Evolutionary conservation across 305 asterid genomes (phyloP).

Genomic region (Rubia tinctorum): DNA sequence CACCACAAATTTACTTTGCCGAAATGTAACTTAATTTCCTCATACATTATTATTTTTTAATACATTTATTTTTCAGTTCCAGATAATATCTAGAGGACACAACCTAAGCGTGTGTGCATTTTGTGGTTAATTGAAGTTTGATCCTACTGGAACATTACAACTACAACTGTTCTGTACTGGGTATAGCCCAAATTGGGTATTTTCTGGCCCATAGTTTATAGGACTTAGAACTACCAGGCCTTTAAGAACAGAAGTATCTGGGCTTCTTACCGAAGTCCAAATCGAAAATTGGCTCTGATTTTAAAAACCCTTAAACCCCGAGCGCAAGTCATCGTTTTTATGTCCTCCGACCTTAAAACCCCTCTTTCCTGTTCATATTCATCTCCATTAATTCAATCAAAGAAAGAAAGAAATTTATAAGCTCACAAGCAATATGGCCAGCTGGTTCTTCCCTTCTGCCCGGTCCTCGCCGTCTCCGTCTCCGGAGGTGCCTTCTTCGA

Average conservation of each 20-base stretch:
- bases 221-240: background rate
- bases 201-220: background rate
- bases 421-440: background rate
- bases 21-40: too few relatives aligned
- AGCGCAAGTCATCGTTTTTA: constrained; percentile 2
- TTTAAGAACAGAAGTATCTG: background rate
- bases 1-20: too few relatives aligned
- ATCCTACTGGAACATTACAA: too few relatives aligned
- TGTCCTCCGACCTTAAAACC: constrained; percentile 12
- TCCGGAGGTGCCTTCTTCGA: background rate
- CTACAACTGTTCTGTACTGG: too few relatives aligned
- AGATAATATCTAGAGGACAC: too few relatives aligned
- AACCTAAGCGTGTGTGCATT: too few relatives aligned
- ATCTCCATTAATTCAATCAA: background rate
- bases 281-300: background rate
- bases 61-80: too few relatives aligned
- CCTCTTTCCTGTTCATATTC: background rate
- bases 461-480: background rate
- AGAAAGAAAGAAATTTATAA: background rate
- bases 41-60: too few relatives aligned
- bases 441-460: background rate
- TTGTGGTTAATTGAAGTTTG: too few relatives aligned
- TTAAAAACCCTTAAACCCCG: constrained; percentile 19
- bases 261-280: constrained; percentile 3
- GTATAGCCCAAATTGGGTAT: background rate